phyloP scores from a whole-genome alignment of 345 rosid genomes.

The Passiflora organensis region DNA sequence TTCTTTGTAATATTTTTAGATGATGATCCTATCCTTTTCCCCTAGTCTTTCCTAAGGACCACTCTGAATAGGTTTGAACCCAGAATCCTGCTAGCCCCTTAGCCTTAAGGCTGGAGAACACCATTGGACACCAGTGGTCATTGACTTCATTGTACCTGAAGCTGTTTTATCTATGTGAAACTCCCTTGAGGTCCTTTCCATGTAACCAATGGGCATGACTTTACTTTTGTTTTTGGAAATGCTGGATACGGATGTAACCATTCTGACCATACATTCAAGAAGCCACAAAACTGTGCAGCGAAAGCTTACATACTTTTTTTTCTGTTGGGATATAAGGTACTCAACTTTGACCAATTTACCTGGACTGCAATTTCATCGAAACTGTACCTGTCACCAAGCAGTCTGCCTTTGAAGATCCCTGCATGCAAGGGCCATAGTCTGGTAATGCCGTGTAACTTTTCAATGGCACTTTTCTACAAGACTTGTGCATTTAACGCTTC shows the following conservation, averaged over 20 bases:
- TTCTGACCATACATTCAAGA: background rate
- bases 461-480: background rate
- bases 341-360: conserved; percentile 67
- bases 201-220: no score
- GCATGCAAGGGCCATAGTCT: conserved; percentile 94
- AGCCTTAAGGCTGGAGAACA: no score
- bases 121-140: no score
- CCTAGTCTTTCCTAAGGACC: no score
- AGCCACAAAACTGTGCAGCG: background rate
- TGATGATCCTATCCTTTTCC: no score
- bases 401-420: conserved; percentile 89
- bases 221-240: no score
- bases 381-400: conserved; percentile 87
- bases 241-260: no score
- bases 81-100: no score
- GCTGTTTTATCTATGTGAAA: no score
- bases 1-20: background rate
- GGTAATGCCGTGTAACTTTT: conserved; percentile 40
- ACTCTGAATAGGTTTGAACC: no score
- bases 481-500: background rate
- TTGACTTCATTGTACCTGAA: no score
- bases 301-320: background rate
- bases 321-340: conserved; percentile 41
- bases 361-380: conserved; percentile 86
- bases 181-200: no score